Base-by-base conservation (phyloP, 1,284 basidiomycete genomes). In the Abortiporus biennis region DNA sequence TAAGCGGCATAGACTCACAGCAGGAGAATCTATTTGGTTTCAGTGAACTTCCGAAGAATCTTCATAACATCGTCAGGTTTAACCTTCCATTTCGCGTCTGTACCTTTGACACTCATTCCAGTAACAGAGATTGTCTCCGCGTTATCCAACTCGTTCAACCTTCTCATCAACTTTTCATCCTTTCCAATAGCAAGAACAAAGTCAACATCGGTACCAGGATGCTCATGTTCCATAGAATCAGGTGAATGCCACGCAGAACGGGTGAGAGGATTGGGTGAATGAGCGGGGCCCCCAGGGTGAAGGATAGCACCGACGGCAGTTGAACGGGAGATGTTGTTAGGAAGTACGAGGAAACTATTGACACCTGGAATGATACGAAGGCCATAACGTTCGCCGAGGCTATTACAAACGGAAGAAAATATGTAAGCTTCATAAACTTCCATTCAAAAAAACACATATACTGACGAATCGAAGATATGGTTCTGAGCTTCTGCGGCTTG, bases 401-500 rank as follows among this genome's bases (percentile, higher is more conserved):
- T 84, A 38, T 36, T 22, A n/a, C n/a, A n/a, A n/a, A n/a, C n/a
- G n/a, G n/a, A n/a, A n/a, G n/a, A n/a, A n/a, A n/a, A n/a, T n/a
- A n/a, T n/a, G n/a, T 9, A 31, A 21, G n/a, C 27, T 30, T 33
- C 19, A 22, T 50, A 21, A 45, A 36, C 19, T 38, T 23, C n/a
- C n/a, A n/a, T n/a, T n/a, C n/a, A n/a, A n/a, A n/a, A n/a, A n/a
- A n/a, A n/a, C n/a, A n/a, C n/a, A n/a, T n/a, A 4, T 15, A 51
- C 62, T 37, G 30, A 75, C 75, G 74, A 78, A 59, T 89, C 88
- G 58, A 87, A 92, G 49, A 93, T 88, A 57, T 92, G 85, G 61
- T 92, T 92, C 62, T 92, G 89, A 19, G 89, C 89, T 59, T 92
- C 91, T 0, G 87, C 86, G 2, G 90, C 88, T 59, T 92, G 89